Base-by-base conservation (phyloP, 768 basidiomycete species). In the Trametes meyenii region DNA sequence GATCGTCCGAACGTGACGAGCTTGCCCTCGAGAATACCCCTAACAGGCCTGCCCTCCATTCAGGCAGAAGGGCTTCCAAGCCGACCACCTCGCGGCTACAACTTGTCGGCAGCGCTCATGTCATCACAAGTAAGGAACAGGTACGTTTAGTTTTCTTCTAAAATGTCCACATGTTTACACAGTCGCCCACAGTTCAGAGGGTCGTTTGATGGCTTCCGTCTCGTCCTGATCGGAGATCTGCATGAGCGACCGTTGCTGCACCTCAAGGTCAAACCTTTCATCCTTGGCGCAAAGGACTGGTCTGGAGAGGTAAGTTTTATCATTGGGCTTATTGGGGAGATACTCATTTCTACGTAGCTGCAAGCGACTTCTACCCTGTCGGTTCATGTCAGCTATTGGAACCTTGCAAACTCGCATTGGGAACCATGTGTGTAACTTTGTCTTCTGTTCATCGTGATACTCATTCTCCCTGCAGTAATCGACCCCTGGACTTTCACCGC, bases 341-440 rank as follows among this genome's bases (percentile, higher is more conserved):
- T 35, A n/a, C 55, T 62, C 42, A 58, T 35, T n/a, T 21, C n/a
- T 10, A 46, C 14, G 26, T 46, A 98, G 96, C 76, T 98, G 46
- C 88, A 89, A 70, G 91, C 93, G 5, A 87, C 88, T 6, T 90
- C 91, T 0, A 88, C 89, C 0, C 78, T 98, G 69, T 86, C 88
- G 23, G 88, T 87, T 2, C 86, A 88, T 51, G 89, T 97, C 72
- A 94, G 87, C 61, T 99, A 97, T 70, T 99, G 94, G 93, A 99
- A 99, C 73, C 75, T 98, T 51, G 88, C 89, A 23, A 98, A 97
- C 71, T 98, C 97, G 50, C 94, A 98, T 69, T 99, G 97, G 94
- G 97, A 98, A 74, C 96, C 97, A 33, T 73, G 90, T 91, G 70
- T 64, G 87, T 75, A 0, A 14, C 50, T 23, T 23, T 35, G 4